These are phyloP conservation scores for Neofusicoccum sp. DNA, from an alignment of 2,329 filamentous ascomycete genomes.

Conservation along the genomic window DNA sequence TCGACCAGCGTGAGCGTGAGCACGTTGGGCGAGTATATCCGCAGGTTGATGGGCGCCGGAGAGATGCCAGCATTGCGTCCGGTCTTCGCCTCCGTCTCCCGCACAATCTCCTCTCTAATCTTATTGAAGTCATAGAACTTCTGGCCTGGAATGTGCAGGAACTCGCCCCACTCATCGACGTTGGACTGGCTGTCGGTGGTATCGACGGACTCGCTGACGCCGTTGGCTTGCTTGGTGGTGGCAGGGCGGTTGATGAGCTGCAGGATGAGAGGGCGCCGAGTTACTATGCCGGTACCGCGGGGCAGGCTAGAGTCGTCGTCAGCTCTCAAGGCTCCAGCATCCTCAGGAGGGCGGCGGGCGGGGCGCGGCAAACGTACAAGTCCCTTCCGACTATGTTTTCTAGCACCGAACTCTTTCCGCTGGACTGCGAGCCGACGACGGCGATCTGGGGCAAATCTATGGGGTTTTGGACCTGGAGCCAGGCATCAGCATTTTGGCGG, in stretches of 20 bases:
- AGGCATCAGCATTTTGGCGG: constrained; percentile 31
- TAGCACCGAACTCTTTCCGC: constrained; percentile 97
- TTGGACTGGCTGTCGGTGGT: constrained; percentile 85
- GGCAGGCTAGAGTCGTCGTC: constrained; percentile 64
- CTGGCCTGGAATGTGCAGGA: constrained; percentile 93
- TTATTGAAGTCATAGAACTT: constrained; percentile 99
- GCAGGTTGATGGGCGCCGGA: constrained; percentile 91
- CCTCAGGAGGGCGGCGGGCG: constrained; percentile 10
- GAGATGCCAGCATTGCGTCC: constrained; percentile 96
- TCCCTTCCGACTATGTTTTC: constrained; percentile 99
- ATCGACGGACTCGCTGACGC: constrained; percentile 63
- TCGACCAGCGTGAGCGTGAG: constrained; percentile 95
- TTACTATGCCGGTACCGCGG: constrained; percentile 96
- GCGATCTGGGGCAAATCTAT: constrained; percentile 98
- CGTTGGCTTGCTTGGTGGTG: constrained; percentile 64
- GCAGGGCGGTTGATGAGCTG: constrained; percentile 92
- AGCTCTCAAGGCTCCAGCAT: constrained; percentile 12
- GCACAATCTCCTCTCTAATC: constrained; percentile 94
- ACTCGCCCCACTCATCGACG: constrained; percentile 96
- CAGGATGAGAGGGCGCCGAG: constrained; percentile 89
- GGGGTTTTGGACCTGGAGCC: constrained; percentile 81
- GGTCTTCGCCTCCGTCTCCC: constrained; percentile 95
- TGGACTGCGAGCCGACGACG: constrained; percentile 97
- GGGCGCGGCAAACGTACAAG: constrained; percentile 66
- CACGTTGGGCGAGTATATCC: constrained; percentile 98